Base-by-base conservation (phyloP, 768 basidiomycete genomes). In the Phlebiopsis flavidoalba region DNA sequence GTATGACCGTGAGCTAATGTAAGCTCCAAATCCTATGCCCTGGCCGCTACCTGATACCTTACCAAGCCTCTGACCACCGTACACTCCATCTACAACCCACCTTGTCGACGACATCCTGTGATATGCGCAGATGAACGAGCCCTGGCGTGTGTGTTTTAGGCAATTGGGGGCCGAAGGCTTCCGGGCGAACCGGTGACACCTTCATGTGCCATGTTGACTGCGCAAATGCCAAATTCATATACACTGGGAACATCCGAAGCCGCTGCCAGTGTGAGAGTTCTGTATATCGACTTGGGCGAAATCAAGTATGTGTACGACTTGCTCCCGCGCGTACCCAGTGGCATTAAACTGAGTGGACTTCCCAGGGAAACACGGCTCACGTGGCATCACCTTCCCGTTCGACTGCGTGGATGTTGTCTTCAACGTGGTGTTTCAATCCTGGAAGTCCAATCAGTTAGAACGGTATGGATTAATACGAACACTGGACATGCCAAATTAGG, bases 401-500 rank as follows among this genome's bases (percentile, higher is more conserved):
- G 8, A 43, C 40, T 12, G 40, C 40, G 40, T n/a, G 40, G 40
- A 12, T 12, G 17, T 17, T 43, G 40, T 43, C 40, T 2, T 12
- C 2, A 17, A 43, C 3, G 10, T 43, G 11, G 40, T 17, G 17
- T 8, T 43, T 17, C 10, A 43, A 12, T 12, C 12, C 17, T 17
- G 17, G 10, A 43, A 43, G 10, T 43, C 40, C 3, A 31, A 31
- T 31, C 26, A 31, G 26, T 31, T 31, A 43, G 40, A n/a, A 43
- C 40, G 40, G 17, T 17, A 3, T 43, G 40, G 40, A 43, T n/a
- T 12, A 43, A 12, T 43, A 17, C 36, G 54, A 55, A 55, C 24
- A 55, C 54, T 43, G 54, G 54, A 55, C 54, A 55, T 55, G 22
- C 54, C 54, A 55, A 45, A 55, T 45, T 43, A 22, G 43, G 54